A percentile compares a stretch with the other conserved stretches of the same genome.
Conservation (phyloP, 176 grass and related monocot genomes). For the Carex kokanica region DNA sequence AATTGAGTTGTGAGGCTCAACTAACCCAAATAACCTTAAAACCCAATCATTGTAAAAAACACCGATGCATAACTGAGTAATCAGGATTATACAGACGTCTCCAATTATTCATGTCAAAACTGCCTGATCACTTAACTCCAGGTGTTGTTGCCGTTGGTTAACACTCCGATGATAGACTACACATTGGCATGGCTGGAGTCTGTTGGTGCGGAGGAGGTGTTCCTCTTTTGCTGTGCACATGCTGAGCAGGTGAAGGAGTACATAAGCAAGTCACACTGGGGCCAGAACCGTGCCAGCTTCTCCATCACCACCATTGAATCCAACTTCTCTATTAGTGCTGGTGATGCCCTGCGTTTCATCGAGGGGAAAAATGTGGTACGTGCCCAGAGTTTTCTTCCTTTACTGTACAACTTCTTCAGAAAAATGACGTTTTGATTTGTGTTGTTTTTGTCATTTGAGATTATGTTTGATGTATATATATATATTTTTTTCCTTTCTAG, state of each 20-base stretch:
- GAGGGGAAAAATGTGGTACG: slow-evolving; percentile 14
- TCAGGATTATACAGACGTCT: background rate
- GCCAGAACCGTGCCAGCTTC: slow-evolving; percentile 30
- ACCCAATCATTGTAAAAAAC: background rate
- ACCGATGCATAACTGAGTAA: background rate
- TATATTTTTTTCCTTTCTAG: background rate
- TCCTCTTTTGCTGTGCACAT: slow-evolving; percentile 88
- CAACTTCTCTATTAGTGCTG: slow-evolving; percentile 59
- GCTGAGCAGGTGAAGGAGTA: slow-evolving; percentile 77
- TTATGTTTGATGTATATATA: background rate
- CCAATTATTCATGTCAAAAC: background rate
- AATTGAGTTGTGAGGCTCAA: background rate
- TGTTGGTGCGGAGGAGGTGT: slow-evolving; percentile 69
- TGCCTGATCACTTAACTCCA: slow-evolving; percentile 8
- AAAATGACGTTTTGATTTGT: background rate
- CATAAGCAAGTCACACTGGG: slow-evolving; percentile 58
- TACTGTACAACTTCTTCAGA: background rate
- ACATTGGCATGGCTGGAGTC: slow-evolving; percentile 85
- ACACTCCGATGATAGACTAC: slow-evolving; percentile 92
- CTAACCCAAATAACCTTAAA: background rate
- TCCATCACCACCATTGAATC: slow-evolving; percentile 57
- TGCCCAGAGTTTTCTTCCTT: background rate
- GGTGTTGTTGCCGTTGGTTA: slow-evolving; percentile 85
- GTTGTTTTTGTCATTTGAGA: background rate
- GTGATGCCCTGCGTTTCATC: slow-evolving; percentile 63